Evolutionary conservation across 2,329 filamentous ascomycete species (phyloP).

Genomic region (Epicoccum sorghinum): DNA sequence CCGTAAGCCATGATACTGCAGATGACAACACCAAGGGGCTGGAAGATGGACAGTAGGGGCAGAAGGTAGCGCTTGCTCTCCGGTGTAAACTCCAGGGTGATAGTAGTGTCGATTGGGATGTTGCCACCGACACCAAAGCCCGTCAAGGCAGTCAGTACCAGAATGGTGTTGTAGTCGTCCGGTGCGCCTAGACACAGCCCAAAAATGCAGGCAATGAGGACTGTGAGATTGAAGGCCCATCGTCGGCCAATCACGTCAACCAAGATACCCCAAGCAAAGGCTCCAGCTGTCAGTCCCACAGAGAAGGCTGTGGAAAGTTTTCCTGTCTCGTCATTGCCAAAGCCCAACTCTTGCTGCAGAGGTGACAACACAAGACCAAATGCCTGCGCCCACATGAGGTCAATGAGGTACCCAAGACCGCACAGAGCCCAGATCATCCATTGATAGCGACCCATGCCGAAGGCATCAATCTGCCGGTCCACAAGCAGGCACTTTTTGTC

Average conservation of each 20-base stretch:
- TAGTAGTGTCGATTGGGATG: constrained; percentile 63
- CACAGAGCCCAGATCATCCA: constrained; percentile 61
- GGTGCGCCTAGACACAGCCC: constrained; percentile 59
- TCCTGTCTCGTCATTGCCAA: constrained; percentile 51
- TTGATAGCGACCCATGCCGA: constrained; percentile 62
- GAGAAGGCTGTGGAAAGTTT: constrained; percentile 63
- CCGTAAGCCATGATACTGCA: constrained; percentile 60
- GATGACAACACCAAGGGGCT: constrained; percentile 61
- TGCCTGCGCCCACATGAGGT: constrained; percentile 64
- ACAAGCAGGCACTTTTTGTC: constrained; percentile 54
- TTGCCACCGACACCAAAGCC: constrained; percentile 61
- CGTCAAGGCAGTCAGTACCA: constrained; percentile 61
- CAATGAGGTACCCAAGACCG: constrained; percentile 62
- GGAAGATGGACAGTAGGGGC: constrained; percentile 60
- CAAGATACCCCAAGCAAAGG: constrained; percentile 62
- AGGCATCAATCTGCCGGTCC: constrained; percentile 57
- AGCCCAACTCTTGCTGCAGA: constrained; percentile 63
- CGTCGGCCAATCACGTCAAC: constrained; percentile 60
- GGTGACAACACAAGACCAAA: constrained; percentile 62
- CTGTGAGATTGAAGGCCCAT: constrained; percentile 65
- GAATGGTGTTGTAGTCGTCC: constrained; percentile 57
- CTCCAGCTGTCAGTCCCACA: constrained; percentile 61
- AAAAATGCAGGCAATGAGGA: constrained; percentile 61
- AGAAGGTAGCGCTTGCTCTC: constrained; percentile 60
- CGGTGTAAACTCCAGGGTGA: constrained; percentile 63